phyloP scores from a whole-genome alignment of 2,329 filamentous ascomycete genomes.

The Nemania serpens region DNA sequence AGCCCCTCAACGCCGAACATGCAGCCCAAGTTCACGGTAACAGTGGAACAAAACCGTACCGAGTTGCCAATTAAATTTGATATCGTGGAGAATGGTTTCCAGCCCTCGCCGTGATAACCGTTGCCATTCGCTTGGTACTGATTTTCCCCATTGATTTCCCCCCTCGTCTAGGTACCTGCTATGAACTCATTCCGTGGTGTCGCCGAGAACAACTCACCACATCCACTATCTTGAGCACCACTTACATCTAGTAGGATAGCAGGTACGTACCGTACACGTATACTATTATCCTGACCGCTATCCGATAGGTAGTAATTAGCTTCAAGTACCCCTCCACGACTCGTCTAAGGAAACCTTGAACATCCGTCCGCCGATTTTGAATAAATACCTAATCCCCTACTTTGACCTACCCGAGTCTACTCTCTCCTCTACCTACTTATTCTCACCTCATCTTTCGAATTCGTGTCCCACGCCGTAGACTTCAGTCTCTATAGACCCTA shows the following conservation, averaged over 20 bases:
- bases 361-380: neutral
- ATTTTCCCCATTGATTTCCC: too few species aligned
- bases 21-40: neutral
- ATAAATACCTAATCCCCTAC: conserved; percentile 9
- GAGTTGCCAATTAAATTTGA: conserved; percentile 8
- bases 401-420: neutral
- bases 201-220: conserved; percentile 6
- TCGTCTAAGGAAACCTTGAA: neutral
- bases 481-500: conserved; percentile 10
- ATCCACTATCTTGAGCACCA: too few species aligned
- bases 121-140: conserved; percentile 5
- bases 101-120: neutral
- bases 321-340: too few species aligned
- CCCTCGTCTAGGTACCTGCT: too few species aligned
- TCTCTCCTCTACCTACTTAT: too few species aligned
- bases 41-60: neutral
- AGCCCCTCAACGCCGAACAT: neutral
- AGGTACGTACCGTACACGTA: too few species aligned
- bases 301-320: too few species aligned
- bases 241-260: too few species aligned
- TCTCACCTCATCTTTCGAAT: neutral
- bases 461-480: conserved; percentile 5
- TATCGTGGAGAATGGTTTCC: conserved; percentile 1
- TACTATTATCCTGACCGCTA: too few species aligned
- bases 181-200: neutral